A percentile compares a stretch with the other conserved stretches of the same genome.
These are phyloP conservation scores for Aspergillus sclerotioniger DNA, from an alignment of 495 filamentous ascomycete genomes.

Conservation along the genomic window DNA sequence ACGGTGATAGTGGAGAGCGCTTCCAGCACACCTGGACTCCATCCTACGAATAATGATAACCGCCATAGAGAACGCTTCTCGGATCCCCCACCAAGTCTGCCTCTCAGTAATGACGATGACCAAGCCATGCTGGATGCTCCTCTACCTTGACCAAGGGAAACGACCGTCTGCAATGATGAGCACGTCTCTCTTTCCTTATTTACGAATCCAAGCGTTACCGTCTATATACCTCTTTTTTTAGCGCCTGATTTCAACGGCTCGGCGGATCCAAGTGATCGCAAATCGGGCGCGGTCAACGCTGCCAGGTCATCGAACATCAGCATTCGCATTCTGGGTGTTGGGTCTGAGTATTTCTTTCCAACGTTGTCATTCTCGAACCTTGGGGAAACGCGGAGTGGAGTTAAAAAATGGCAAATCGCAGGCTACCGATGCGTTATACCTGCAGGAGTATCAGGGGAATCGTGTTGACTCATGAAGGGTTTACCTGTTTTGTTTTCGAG, in stretches of 20 bases:
- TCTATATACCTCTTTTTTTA: slow-evolving; percentile 8
- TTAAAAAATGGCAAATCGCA: slow-evolving; percentile 16
- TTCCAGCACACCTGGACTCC: slow-evolving; percentile 38
- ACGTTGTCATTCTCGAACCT: slow-evolving; percentile 5
- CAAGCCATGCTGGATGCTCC: slow-evolving; percentile 43
- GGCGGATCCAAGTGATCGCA: background rate
- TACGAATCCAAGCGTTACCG: slow-evolving; percentile 15
- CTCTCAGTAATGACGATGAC: slow-evolving; percentile 32
- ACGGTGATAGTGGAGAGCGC: slow-evolving; percentile 32
- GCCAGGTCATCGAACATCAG: slow-evolving; percentile 13
- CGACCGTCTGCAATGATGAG: slow-evolving; percentile 19
- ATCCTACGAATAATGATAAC: slow-evolving; percentile 21
- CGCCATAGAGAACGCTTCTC: slow-evolving; percentile 30
- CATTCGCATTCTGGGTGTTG: slow-evolving; percentile 27
- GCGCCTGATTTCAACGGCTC: slow-evolving; percentile 6
- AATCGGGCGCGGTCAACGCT: slow-evolving; percentile 8
- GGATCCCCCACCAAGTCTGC: slow-evolving; percentile 33
- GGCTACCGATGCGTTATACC: slow-evolving; percentile 12
- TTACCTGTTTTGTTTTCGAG: slow-evolving; percentile 5
- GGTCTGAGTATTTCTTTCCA: slow-evolving; percentile 6
- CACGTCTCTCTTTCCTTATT: slow-evolving; percentile 23
- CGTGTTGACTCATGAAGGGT: background rate
- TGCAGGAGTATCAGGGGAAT: slow-evolving; percentile 14
- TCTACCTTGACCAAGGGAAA: slow-evolving; percentile 20
- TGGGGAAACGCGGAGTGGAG: slow-evolving; percentile 11